A percentile compares a stretch with the other conserved stretches of the same genome.
Evolutionary conservation across 2,329 filamentous ascomycete species (phyloP).

Genomic region (Lecanoromycetidae sp.): DNA sequence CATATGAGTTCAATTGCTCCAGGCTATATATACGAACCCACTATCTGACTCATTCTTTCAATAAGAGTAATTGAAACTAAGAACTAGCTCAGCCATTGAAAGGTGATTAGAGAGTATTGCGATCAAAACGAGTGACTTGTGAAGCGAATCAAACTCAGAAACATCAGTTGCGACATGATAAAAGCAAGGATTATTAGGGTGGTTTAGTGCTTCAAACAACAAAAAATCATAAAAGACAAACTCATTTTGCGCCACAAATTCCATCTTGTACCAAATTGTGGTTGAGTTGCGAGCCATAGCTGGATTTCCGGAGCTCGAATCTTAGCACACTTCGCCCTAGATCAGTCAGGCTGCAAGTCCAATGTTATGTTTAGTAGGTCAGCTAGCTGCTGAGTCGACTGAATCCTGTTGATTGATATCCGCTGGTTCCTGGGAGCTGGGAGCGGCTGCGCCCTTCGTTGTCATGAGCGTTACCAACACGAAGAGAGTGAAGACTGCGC

Average conservation of each 20-base stretch:
- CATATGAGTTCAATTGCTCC: neutral
- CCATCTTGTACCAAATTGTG: neutral
- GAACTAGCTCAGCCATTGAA: neutral
- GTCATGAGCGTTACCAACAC: neutral
- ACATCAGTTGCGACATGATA: neutral
- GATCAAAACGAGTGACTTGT: neutral
- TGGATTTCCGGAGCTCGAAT: neutral
- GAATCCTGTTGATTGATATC: neutral
- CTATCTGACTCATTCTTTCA: neutral
- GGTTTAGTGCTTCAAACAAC: neutral
- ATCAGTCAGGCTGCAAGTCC: neutral
- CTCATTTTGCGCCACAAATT: neutral
- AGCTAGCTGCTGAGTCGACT: neutral
- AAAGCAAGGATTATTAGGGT: slow-evolving; percentile 1
- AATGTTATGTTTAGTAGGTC: neutral
- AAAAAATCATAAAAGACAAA: neutral
- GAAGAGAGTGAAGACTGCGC: neutral
- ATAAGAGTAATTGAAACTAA: neutral
- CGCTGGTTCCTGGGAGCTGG: neutral
- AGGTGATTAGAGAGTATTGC: neutral
- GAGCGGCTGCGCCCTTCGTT: neutral
- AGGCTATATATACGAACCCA: neutral
- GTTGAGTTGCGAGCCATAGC: neutral
- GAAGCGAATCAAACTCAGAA: neutral
- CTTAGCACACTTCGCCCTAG: neutral